Percentiles rank a stretch among this genome's conserved stretches.
phyloP scores from a whole-genome alignment of 495 filamentous ascomycete genomes.

The Lasiosphaeria miniovina region DNA sequence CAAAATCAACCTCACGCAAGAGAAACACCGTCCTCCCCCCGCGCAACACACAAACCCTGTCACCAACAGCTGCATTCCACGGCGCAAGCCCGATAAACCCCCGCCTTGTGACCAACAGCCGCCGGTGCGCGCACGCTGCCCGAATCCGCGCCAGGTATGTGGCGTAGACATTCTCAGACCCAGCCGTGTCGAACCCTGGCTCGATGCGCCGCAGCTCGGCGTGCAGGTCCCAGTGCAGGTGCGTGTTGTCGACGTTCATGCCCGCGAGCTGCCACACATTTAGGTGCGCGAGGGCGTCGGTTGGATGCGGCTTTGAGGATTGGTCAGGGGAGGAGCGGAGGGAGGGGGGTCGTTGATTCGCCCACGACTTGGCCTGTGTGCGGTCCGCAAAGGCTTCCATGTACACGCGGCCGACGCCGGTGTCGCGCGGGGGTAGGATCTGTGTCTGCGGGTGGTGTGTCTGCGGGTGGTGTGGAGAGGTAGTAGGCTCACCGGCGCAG shows the following conservation, averaged over 20 bases:
- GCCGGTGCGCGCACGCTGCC: slow-evolving; percentile 7
- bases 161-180: background rate
- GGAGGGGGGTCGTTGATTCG: background rate
- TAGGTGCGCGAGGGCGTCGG: background rate
- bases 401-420: background rate
- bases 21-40: slow-evolving; percentile 11
- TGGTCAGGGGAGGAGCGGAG: background rate
- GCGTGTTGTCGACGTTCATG: background rate
- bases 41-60: slow-evolving; percentile 3
- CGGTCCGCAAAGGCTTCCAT: background rate
- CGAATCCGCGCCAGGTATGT: background rate
- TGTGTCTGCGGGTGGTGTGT: background rate
- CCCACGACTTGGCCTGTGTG: background rate
- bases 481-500: background rate
- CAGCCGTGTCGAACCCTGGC: background rate
- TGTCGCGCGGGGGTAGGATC: background rate
- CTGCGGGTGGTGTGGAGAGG: background rate
- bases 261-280: background rate
- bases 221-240: background rate
- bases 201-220: background rate
- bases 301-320: background rate
- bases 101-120: slow-evolving; percentile 6
- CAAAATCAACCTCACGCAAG: background rate
- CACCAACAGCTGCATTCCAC: slow-evolving; percentile 8
- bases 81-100: slow-evolving; percentile 11